These are phyloP conservation scores for Emmonsia crescens DNA, from an alignment of 2,329 filamentous ascomycete species.

Conservation along the genomic window DNA sequence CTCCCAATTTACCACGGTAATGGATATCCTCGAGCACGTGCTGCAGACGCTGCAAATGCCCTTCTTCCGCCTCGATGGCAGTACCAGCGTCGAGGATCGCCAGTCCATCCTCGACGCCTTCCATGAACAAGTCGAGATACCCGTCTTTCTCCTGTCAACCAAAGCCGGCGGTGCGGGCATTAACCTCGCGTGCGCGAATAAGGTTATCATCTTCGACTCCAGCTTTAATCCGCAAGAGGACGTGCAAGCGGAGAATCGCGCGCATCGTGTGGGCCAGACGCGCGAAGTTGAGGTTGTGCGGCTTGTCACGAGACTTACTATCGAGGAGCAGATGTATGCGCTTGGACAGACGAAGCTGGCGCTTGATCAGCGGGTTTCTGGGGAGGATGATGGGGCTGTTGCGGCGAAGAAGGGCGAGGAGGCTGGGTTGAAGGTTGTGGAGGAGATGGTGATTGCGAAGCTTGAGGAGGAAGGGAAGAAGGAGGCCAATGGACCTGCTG, in stretches of 20 bases:
- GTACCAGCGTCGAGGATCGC: slow-evolving; percentile 68
- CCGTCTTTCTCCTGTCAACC: slow-evolving; percentile 86
- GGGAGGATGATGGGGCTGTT: slow-evolving; percentile 43
- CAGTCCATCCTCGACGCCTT: slow-evolving; percentile 85
- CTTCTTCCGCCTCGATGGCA: slow-evolving; percentile 79
- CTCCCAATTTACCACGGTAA: slow-evolving; percentile 82
- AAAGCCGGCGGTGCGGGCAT: slow-evolving; percentile 94
- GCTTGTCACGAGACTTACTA: slow-evolving; percentile 67
- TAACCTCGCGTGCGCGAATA: slow-evolving; percentile 91
- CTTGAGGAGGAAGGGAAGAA: slow-evolving; percentile 16
- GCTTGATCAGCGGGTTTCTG: slow-evolving; percentile 64
- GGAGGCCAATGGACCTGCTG: slow-evolving; percentile 5
- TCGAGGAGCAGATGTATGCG: slow-evolving; percentile 88
- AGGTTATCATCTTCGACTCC: slow-evolving; percentile 93
- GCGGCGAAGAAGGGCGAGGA: slow-evolving; percentile 41
- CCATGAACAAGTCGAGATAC: slow-evolving; percentile 62
- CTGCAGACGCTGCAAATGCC: slow-evolving; percentile 60
- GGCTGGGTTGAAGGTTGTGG: slow-evolving; percentile 39
- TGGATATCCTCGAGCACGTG: slow-evolving; percentile 80
- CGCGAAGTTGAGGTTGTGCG: slow-evolving; percentile 82
- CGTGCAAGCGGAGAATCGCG: slow-evolving; percentile 94
- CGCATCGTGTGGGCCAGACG: slow-evolving; percentile 86
- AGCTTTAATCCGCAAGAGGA: slow-evolving; percentile 98
- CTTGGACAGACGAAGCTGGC: slow-evolving; percentile 88
- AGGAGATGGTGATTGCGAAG: slow-evolving; percentile 39